Percentiles rank a stretch among this genome's conserved stretches.
phyloP scores from a whole-genome alignment of 176 grass and related monocot genomes.

The Neostapfia colusana region DNA sequence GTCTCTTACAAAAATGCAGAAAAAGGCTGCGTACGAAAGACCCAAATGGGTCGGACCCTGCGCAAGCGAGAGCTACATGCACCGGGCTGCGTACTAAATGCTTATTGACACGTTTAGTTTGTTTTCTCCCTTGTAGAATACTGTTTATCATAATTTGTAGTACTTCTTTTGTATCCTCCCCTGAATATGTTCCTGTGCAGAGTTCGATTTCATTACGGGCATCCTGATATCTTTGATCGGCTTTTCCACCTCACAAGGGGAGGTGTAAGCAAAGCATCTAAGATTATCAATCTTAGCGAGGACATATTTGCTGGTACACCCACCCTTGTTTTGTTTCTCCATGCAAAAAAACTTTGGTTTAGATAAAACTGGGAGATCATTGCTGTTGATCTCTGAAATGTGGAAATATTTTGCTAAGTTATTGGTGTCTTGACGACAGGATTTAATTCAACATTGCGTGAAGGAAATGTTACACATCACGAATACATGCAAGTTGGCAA shows the following conservation, averaged over 20 bases:
- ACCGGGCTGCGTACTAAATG: too few relatives aligned
- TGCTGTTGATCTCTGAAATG: constrained; percentile 5
- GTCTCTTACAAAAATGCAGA: too few relatives aligned
- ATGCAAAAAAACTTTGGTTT: neutral
- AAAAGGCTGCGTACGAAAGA: too few relatives aligned
- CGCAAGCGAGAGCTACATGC: too few relatives aligned
- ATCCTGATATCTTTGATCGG: constrained; percentile 95
- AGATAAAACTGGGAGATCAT: neutral
- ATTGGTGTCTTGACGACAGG: constrained; percentile 41
- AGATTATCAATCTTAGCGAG: constrained; percentile 96
- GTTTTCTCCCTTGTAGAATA: neutral
- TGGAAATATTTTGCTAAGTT: constrained; percentile 23
- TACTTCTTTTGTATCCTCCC: neutral
- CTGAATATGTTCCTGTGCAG: constrained; percentile 30
- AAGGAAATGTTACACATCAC: constrained; percentile 96
- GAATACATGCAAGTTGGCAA: constrained; percentile 99
- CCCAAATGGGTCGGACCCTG: too few relatives aligned
- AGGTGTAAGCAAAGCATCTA: constrained; percentile 96
- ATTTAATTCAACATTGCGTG: constrained; percentile 91
- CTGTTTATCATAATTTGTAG: neutral
- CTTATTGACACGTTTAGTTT: constrained; percentile 5
- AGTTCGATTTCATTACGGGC: constrained; percentile 95
- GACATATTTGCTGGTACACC: constrained; percentile 88
- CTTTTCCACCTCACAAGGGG: constrained; percentile 94
- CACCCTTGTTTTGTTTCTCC: constrained; percentile 11